Base-by-base conservation (phyloP, 306 rosid genomes). In the apple (Malus domestica) region DNA sequence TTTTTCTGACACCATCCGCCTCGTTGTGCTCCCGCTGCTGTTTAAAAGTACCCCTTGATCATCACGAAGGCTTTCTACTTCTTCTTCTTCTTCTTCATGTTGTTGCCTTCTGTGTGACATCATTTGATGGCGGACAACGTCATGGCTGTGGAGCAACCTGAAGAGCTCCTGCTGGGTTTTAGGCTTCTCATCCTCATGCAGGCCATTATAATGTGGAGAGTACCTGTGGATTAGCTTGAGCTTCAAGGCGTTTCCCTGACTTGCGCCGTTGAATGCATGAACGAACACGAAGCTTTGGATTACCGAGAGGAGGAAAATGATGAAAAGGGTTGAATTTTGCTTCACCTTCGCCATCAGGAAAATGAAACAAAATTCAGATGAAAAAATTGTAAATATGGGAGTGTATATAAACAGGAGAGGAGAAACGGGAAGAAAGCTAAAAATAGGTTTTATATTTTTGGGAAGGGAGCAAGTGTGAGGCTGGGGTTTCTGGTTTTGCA, bases 201-300 rank as follows among this genome's bases (percentile, higher is more conserved):
- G 20, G 16, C 59, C 73, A 66, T 12, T 4, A 15, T 79, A 12
- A 3, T 82, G 80, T 0, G 85, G 65, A 42, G 86, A 75, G 73
- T 87, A 74, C 25, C 89, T 65, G 79, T 89, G 93, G 18, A 92
- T 74, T 4, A 92, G 63, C 71, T 89, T 91, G 52, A 92, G 16
- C 49, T 65, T 85, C 81, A 85, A 10, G 62, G 14, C 62, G 18
- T 58, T 9, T 27, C 0, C 62, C 29, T 6, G 20, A 6, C 55
- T 51, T 7, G 20, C 55, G 20, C 55, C 55, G 20, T 2, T 38
- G 19, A 38, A 12, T 29, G 45, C 27, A 13, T 74, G 72, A 64
- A 16, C 55, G 11, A 65, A 70, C 20, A 44, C 44, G 52, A 64
- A 19, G 25, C 83, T 83, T 42, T 78, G 57, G 33, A 74, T 25